A percentile compares a stretch with the other conserved stretches of the same genome.
Evolutionary conservation across 2,329 filamentous ascomycete genomes (phyloP).

Genomic region (Botrytis aclada): DNA sequence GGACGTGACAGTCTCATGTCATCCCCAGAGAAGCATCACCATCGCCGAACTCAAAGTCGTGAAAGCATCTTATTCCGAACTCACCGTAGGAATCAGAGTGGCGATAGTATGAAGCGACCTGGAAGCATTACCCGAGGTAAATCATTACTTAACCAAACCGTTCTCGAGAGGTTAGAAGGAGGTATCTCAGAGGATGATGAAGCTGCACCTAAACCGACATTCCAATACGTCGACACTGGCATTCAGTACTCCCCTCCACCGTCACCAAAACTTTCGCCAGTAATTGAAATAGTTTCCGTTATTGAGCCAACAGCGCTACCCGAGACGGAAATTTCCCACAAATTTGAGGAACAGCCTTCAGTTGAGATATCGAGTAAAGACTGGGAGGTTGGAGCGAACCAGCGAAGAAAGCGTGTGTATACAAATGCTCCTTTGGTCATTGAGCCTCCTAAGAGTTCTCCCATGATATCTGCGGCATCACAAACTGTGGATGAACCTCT

Average conservation of each 20-base stretch:
- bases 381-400: conserved; percentile 68
- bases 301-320: conserved; percentile 41
- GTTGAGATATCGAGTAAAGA: conserved; percentile 42
- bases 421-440: conserved; percentile 50
- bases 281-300: conserved; percentile 42
- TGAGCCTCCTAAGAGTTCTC: conserved; percentile 44
- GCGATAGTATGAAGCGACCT: conserved; percentile 55
- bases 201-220: conserved; percentile 40
- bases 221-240: conserved; percentile 69
- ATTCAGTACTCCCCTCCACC: conserved; percentile 81
- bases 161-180: conserved; percentile 55
- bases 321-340: conserved; percentile 1
- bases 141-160: conserved; percentile 51
- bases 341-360: conserved; percentile 38
- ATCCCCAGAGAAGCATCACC: conserved; percentile 45
- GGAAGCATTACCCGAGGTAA: conserved; percentile 54
- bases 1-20: conserved; percentile 62
- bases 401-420: conserved; percentile 66
- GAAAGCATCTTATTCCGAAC: conserved; percentile 52
- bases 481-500: conserved; percentile 62
- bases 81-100: conserved; percentile 56
- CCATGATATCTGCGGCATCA: conserved; percentile 63
- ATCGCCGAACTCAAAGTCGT: conserved; percentile 54
- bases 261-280: conserved; percentile 55
- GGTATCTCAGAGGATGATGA: conserved; percentile 51